These are phyloP conservation scores for Fusarium sp. DNA, from an alignment of 2,329 filamentous ascomycete species.

Conservation along the genomic window DNA sequence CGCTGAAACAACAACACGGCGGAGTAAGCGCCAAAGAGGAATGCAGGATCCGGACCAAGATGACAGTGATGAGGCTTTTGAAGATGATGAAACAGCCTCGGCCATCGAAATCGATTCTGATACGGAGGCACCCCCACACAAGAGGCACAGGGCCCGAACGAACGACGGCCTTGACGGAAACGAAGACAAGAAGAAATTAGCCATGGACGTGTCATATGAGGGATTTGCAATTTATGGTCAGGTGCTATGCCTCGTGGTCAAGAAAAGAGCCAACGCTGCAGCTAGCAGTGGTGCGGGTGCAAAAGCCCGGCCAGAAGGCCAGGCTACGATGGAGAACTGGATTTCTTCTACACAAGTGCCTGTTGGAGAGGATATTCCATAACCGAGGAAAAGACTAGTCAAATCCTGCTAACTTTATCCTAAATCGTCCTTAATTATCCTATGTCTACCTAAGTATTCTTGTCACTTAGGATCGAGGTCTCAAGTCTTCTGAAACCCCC, in stretches of 20 bases:
- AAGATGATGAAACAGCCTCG: conserved; percentile 53
- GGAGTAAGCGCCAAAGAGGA: conserved; percentile 50
- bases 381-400: conserved; percentile 20
- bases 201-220: conserved; percentile 88
- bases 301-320: conserved; percentile 58
- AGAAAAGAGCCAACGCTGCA: conserved; percentile 65
- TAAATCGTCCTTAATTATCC: background rate
- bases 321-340: conserved; percentile 86
- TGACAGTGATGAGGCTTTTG: conserved; percentile 46
- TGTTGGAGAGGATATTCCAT: conserved; percentile 52
- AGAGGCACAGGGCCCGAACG: conserved; percentile 56
- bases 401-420: background rate
- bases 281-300: conserved; percentile 45
- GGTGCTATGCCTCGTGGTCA: conserved; percentile 90
- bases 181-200: conserved; percentile 92
- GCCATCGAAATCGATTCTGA: conserved; percentile 56
- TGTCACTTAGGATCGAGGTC: background rate
- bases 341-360: conserved; percentile 82
- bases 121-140: conserved; percentile 58
- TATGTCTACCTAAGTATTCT: background rate
- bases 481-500: background rate
- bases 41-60: conserved; percentile 48
- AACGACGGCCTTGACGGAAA: conserved; percentile 51
- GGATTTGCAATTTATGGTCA: conserved; percentile 96
- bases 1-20: conserved; percentile 35